Evolutionary conservation across 108 stramenopile genomes (phyloP).

Genomic region (Hondaea fermentalgiana): DNA sequence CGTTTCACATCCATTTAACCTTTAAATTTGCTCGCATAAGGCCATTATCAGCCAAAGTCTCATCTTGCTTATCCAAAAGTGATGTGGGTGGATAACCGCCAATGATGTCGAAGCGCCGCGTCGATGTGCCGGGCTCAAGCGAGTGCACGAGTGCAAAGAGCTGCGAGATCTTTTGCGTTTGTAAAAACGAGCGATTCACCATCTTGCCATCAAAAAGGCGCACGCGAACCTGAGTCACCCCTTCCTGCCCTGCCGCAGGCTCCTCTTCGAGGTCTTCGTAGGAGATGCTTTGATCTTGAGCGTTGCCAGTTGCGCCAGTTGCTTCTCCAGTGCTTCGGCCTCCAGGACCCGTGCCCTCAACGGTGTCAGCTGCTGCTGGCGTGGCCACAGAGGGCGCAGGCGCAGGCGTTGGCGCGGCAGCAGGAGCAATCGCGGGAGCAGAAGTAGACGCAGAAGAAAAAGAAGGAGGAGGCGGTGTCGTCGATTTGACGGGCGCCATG

Average conservation of each 20-base stretch:
- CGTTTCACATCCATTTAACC: neutral
- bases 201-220: neutral
- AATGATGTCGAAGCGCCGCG: neutral
- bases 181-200: neutral
- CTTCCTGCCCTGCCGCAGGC: neutral
- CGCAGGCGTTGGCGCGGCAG: neutral
- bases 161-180: neutral
- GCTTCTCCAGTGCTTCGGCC: too few species aligned
- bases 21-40: neutral
- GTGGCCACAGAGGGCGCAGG: neutral
- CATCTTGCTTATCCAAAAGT: neutral
- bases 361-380: neutral
- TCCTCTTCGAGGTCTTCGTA: neutral
- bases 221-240: neutral
- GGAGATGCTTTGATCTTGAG: neutral
- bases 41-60: neutral
- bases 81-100: neutral
- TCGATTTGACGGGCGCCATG: neutral
- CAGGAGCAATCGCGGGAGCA: neutral
- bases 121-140: neutral
- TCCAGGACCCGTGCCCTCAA: neutral
- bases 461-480: neutral
- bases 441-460: too few species aligned
- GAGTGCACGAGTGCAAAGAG: neutral
- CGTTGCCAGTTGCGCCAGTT: too few species aligned